A percentile compares a stretch with the other conserved stretches of the same genome.
These are phyloP conservation scores for Massarina eburnea DNA, from an alignment of 2,329 filamentous ascomycete species.

Conservation along the genomic window DNA sequence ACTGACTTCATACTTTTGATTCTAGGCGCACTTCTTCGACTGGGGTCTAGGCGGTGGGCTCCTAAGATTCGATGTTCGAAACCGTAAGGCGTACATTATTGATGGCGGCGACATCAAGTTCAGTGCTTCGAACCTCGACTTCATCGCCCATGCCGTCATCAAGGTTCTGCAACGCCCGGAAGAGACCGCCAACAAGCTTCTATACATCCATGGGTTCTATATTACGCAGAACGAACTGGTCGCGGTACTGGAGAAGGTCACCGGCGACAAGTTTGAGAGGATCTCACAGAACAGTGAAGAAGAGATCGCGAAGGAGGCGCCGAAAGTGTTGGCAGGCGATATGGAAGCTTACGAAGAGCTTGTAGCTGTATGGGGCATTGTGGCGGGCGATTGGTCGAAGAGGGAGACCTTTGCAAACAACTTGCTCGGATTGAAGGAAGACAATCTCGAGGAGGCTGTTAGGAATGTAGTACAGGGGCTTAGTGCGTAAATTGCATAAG, in stretches of 20 bases:
- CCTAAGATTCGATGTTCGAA: constrained; percentile 56
- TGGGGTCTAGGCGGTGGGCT: constrained; percentile 54
- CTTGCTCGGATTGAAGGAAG: constrained; percentile 33
- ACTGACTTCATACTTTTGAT: too few relatives aligned
- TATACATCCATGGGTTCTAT: constrained; percentile 61
- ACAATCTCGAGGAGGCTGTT: constrained; percentile 35
- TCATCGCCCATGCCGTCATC: constrained; percentile 58
- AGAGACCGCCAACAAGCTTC: constrained; percentile 59
- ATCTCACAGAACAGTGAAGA: constrained; percentile 43
- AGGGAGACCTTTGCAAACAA: constrained; percentile 36
- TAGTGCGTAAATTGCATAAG: background rate
- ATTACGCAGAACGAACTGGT: constrained; percentile 63
- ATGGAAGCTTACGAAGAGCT: constrained; percentile 34
- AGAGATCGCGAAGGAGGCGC: constrained; percentile 23
- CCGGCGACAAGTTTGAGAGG: constrained; percentile 54
- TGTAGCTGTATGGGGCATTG: constrained; percentile 37
- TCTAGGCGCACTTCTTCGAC: constrained; percentile 67
- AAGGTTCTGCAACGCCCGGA: constrained; percentile 48
- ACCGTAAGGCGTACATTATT: constrained; percentile 56
- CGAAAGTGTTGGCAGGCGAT: constrained; percentile 39
- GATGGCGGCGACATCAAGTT: constrained; percentile 61
- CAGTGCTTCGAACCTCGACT: constrained; percentile 54
- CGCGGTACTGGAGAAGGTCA: constrained; percentile 55
- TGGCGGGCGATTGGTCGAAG: constrained; percentile 36
- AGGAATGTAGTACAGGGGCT: constrained; percentile 13